Percentiles rank a stretch among this genome's conserved stretches.
phyloP scores from a whole-genome alignment of 805 yeast species.

The Sporopachydermia quercuum region DNA sequence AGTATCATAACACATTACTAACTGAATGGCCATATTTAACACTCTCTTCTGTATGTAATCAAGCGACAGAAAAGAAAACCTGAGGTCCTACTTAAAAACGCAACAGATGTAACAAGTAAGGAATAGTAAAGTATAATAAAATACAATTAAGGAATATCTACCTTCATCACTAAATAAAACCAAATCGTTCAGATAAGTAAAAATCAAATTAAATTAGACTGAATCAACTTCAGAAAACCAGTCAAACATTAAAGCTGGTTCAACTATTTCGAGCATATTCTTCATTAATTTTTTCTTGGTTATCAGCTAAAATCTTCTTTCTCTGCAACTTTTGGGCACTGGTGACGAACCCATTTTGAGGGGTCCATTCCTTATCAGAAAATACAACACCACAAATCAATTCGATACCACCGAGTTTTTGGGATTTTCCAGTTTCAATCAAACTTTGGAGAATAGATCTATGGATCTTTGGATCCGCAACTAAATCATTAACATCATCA shows the following conservation, averaged over 20 bases:
- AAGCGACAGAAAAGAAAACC: too few species aligned
- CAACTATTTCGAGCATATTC: constrained; percentile 21
- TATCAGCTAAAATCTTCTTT: constrained; percentile 52
- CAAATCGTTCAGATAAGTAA: background rate
- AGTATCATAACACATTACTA: too few species aligned
- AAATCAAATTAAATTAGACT: background rate
- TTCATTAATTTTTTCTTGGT: constrained; percentile 42
- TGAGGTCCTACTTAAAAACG: too few species aligned
- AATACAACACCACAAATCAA: constrained; percentile 50
- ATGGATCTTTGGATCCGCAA: constrained; percentile 28
- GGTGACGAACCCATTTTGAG: constrained; percentile 68
- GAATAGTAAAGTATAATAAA: too few species aligned
- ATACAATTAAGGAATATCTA: too few species aligned
- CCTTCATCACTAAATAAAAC: background rate
- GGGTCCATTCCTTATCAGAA: constrained; percentile 77
- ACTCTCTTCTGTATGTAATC: too few species aligned
- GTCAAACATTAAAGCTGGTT: too few species aligned
- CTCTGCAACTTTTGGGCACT: constrained; percentile 78
- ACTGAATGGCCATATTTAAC: too few species aligned
- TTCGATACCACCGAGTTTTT: constrained; percentile 66
- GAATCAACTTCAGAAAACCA: too few species aligned
- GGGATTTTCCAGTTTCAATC: constrained; percentile 49
- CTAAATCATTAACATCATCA: constrained; percentile 24
- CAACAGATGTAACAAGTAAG: too few species aligned
- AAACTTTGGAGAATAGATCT: constrained; percentile 35